A percentile compares a stretch with the other conserved stretches of the same genome.
Conservation (phyloP, 2,329 filamentous ascomycete genomes). For the Davidsoniella australis region DNA sequence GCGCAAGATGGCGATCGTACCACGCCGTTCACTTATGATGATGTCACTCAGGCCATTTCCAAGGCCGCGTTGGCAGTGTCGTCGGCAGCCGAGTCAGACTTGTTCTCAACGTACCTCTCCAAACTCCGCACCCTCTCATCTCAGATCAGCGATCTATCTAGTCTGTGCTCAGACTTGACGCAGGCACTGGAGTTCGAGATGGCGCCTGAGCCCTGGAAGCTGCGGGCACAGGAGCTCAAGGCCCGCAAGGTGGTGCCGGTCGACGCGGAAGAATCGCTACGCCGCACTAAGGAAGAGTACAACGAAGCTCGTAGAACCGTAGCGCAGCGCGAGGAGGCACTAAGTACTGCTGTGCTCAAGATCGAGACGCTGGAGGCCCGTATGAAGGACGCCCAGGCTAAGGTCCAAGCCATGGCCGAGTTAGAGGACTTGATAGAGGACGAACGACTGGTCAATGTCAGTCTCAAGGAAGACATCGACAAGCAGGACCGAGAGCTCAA, state of each 20-base stretch:
- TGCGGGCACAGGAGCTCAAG: conserved; percentile 65
- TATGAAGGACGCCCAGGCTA: conserved; percentile 68
- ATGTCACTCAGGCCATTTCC: conserved; percentile 48
- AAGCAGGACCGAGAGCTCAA: conserved; percentile 51
- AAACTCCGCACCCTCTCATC: conserved; percentile 48
- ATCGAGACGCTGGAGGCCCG: conserved; percentile 83
- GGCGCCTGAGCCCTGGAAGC: conserved; percentile 61
- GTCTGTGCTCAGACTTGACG: conserved; percentile 51
- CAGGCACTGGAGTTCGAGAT: conserved; percentile 67
- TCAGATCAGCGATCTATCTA: conserved; percentile 52
- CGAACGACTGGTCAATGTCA: conserved; percentile 31
- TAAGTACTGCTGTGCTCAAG: conserved; percentile 77
- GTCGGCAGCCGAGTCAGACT: conserved; percentile 41
- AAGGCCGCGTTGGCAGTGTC: conserved; percentile 28
- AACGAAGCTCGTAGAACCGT: conserved; percentile 58
- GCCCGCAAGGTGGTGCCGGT: conserved; percentile 65
- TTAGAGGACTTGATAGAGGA: conserved; percentile 43
- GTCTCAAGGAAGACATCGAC: conserved; percentile 46
- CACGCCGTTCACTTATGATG: conserved; percentile 47
- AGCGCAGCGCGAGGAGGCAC: conserved; percentile 58
- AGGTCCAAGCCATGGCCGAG: conserved; percentile 50
- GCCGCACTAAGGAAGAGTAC: conserved; percentile 62
- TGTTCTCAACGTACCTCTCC: conserved; percentile 50
- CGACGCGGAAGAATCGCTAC: conserved; percentile 72
- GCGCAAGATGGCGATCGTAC: conserved; percentile 51